phyloP scores from a whole-genome alignment of 2,329 filamentous ascomycete genomes.

The Daldinia eschscholtzii region DNA sequence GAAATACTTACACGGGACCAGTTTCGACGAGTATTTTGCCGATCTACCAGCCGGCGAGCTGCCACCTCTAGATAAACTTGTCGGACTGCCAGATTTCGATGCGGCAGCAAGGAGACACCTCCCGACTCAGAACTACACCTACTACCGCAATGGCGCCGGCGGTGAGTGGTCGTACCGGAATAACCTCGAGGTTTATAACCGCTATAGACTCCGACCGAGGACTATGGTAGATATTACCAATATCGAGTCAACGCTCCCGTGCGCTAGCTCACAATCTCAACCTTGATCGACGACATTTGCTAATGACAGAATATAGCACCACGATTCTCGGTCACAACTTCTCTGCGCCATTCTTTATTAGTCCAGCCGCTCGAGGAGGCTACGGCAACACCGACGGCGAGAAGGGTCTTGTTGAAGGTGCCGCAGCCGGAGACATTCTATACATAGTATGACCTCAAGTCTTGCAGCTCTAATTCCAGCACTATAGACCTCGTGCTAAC shows the following conservation, averaged over 20 bases:
- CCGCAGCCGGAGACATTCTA: constrained; percentile 56
- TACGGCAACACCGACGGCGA: constrained; percentile 56
- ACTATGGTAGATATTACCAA: constrained; percentile 64
- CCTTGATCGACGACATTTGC: neutral
- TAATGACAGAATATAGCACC: constrained; percentile 48
- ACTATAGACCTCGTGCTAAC: too few species aligned
- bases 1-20: constrained; percentile 29
- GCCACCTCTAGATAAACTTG: constrained; percentile 59
- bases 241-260: constrained; percentile 54
- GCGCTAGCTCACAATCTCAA: constrained; percentile 1
- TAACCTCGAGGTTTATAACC: constrained; percentile 67
- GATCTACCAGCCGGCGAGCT: constrained; percentile 53
- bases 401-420: constrained; percentile 57
- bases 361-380: constrained; percentile 55
- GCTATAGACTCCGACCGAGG: constrained; percentile 62
- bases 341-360: constrained; percentile 60
- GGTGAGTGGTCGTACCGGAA: constrained; percentile 69
- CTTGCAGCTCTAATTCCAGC: too few species aligned
- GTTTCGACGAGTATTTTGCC: constrained; percentile 56
- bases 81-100: constrained; percentile 67
- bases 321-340: constrained; percentile 60
- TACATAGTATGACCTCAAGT: constrained; percentile 52
- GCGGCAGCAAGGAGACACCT: constrained; percentile 64
- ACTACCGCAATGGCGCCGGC: constrained; percentile 68
- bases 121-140: constrained; percentile 63